Conservation (phyloP, 306 rosid genomes). For the Gastrolobium villosum region DNA sequence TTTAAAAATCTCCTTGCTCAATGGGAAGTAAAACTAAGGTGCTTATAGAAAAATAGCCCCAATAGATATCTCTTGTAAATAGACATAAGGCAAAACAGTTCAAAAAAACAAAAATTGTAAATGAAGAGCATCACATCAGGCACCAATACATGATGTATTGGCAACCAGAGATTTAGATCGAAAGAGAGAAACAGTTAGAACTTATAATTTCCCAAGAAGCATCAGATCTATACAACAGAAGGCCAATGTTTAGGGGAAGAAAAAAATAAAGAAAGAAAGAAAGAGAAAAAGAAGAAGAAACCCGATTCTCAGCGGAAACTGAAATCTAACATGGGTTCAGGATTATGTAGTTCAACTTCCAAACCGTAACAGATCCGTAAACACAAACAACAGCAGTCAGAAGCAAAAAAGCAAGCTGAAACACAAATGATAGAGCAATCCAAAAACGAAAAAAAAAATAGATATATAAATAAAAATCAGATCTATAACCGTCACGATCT, state of each 20-base stretch:
- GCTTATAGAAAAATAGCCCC: background rate
- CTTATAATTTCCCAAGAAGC: background rate
- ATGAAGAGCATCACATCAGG: constrained; percentile 23
- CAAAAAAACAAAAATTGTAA: constrained; percentile 7
- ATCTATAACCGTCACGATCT: constrained; percentile 32
- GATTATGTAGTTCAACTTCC: constrained; percentile 21
- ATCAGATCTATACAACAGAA: constrained; percentile 46
- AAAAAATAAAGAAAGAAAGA: too few relatives aligned
- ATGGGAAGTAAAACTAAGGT: background rate
- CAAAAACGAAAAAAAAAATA: background rate
- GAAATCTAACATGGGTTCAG: background rate
- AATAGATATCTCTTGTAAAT: constrained; percentile 24
- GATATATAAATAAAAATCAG: constrained; percentile 13
- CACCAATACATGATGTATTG: background rate
- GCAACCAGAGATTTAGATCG: constrained; percentile 30
- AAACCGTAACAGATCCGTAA: constrained; percentile 15
- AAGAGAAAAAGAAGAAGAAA: background rate
- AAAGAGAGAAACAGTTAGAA: background rate
- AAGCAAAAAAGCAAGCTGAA: constrained; percentile 10
- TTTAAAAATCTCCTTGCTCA: constrained; percentile 7
- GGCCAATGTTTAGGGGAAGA: background rate
- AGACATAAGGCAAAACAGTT: background rate
- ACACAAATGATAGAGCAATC: background rate
- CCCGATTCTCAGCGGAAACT: background rate
- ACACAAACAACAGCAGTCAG: background rate